Evolutionary conservation across 2,329 filamentous ascomycete species (phyloP), one percentile per base, ranked within the genome.

Genomic region (Xylaria sp.): DNA sequence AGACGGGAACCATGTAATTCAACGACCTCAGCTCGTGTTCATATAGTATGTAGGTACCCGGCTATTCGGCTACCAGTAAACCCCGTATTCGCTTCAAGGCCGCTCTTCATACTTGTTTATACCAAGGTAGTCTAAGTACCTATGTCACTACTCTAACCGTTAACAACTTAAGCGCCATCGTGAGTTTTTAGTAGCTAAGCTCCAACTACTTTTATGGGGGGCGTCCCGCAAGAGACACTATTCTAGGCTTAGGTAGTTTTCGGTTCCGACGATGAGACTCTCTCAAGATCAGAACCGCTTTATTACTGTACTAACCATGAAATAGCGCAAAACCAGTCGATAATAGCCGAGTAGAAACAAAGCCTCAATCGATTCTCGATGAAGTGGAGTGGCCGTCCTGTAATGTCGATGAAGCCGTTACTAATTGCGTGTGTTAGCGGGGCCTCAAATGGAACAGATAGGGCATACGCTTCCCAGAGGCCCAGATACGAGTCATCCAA

Each of bases 1-100:
- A 50, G 50, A 34, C 17, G 45, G 24, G 30, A 58, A 45, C 48
- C 47, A 36, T 66, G 63, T 58, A 54, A 58, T 63, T 21, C 24
- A 36, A 39, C 19, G 56, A 61, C 50, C 42, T 61, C 42, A 58
- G 50, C n/a, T 27, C 11, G 53, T 8, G 12, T 30, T 17, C 21
- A 21, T 42, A 32, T 39, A 60, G 34, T 17, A 42, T 5, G 14
- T 14, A 42, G 1, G 14, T 14, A 17, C 9, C 48, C 34, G 11
- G 34, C 24, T 19, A 27, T 39, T 62, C 27, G 12, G 12, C 45
- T 48, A 68, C 51, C 34, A 65, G 57, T 34, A 54, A 60, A 39
- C 51, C 42, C 51, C 17, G 17, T n/a, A 50, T 42, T 47, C 42
- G 54, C 30, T 48, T 58, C 36, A 32, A 34, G 27, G 61, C 45